Percentiles rank a stretch among this genome's conserved stretches.
Conservation (phyloP, 1,139 yeast species). For the Taiozyma sp. region DNA sequence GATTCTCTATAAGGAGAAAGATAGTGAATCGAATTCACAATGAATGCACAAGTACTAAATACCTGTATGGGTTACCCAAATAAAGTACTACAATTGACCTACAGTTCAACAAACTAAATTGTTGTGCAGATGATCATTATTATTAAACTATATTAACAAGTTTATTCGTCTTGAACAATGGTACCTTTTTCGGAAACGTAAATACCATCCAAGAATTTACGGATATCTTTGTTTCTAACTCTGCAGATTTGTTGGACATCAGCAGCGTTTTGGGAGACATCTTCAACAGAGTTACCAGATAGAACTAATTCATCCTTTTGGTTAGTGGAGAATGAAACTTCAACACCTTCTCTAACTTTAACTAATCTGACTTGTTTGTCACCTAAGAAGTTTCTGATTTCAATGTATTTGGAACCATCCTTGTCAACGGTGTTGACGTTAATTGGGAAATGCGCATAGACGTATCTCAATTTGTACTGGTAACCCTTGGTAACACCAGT, state of each 20-base stretch:
- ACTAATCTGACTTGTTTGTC: conserved; percentile 94
- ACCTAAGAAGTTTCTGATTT: conserved; percentile 99
- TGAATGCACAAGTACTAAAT: background rate
- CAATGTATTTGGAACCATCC: conserved; percentile 74
- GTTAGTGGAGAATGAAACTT: conserved; percentile 70
- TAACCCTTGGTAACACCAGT: conserved; percentile 99
- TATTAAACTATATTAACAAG: conserved; percentile 5
- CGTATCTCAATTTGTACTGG: conserved; percentile 99
- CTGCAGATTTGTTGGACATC: conserved; percentile 98
- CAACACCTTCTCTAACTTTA: conserved; percentile 85
- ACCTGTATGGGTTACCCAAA: background rate
- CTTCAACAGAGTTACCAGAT: conserved; percentile 96
- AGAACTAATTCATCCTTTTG: conserved; percentile 95
- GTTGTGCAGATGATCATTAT: conserved; percentile 6
- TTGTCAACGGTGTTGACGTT: conserved; percentile 84
- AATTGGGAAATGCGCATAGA: conserved; percentile 99
- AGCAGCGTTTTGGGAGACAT: conserved; percentile 98
- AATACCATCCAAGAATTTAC: conserved; percentile 99
- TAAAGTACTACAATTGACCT: conserved; percentile 1
- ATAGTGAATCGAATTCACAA: background rate
- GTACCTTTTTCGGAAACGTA: conserved; percentile 96
- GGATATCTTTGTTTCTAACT: conserved; percentile 99
- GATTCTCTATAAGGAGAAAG: background rate
- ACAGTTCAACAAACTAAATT: conserved; percentile 9
- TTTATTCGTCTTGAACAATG: conserved; percentile 45